Evolutionary conservation across 2,329 filamentous ascomycete species (phyloP).

Genomic region (Monilinia polystroma): DNA sequence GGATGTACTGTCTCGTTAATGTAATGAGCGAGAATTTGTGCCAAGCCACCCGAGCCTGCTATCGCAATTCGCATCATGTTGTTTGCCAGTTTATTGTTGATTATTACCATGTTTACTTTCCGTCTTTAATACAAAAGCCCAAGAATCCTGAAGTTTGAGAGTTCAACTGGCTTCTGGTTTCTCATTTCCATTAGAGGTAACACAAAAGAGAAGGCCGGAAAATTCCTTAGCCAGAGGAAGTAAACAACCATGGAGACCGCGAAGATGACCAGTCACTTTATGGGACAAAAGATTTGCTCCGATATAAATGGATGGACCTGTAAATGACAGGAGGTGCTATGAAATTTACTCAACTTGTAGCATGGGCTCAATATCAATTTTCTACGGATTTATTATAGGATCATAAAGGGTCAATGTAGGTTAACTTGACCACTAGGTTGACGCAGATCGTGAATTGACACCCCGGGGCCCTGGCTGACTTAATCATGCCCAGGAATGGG

Average conservation of each 20-base stretch:
- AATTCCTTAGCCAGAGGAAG: constrained; percentile 8
- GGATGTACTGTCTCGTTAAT: constrained; percentile 65
- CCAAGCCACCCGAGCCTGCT: constrained; percentile 60
- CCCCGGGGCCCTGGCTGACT: neutral
- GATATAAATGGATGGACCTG: constrained; percentile 29
- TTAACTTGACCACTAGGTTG: constrained; percentile 7
- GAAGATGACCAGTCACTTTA: constrained; percentile 28
- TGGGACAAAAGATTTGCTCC: constrained; percentile 30
- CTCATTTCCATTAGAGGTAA: neutral
- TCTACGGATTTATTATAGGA: neutral
- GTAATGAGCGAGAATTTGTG: constrained; percentile 56
- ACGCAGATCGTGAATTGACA: neutral
- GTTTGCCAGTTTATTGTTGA: constrained; percentile 14
- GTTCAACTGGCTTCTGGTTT: neutral
- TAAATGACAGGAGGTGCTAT: neutral
- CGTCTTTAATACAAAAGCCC: neutral
- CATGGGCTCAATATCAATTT: neutral
- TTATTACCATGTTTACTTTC: neutral
- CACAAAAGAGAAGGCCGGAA: neutral
- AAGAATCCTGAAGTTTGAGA: neutral
- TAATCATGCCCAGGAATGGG: constrained; percentile 1
- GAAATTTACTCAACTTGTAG: neutral
- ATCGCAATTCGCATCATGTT: constrained; percentile 58
- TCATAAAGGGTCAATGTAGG: neutral
- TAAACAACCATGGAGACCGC: neutral